phyloP scores from a whole-genome alignment of 2,329 filamentous ascomycete species.

The Claviceps quebecensis region DNA sequence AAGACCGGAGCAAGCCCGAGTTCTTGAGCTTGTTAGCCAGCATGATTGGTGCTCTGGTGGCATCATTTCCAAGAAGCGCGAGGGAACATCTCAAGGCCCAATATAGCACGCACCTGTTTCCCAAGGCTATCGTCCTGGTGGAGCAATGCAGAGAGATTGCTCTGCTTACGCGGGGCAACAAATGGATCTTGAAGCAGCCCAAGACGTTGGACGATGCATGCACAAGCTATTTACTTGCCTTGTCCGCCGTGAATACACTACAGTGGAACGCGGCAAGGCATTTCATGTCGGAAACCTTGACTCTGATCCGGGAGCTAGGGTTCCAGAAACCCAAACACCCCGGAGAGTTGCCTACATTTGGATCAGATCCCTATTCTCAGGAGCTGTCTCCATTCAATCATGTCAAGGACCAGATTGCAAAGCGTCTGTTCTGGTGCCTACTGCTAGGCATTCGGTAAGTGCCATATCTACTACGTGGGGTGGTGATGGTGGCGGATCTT shows the following conservation, averaged over 20 bases:
- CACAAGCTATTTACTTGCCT: constrained; percentile 61
- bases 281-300: constrained; percentile 60
- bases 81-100: constrained; percentile 54
- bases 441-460: constrained; percentile 55
- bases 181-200: constrained; percentile 31
- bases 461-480: background rate
- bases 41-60: constrained; percentile 61
- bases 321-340: constrained; percentile 42
- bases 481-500: too few species aligned
- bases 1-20: constrained; percentile 50
- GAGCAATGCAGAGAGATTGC: constrained; percentile 58
- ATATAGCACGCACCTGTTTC: constrained; percentile 49
- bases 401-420: constrained; percentile 58
- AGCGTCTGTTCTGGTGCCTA: constrained; percentile 74
- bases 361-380: constrained; percentile 23
- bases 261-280: constrained; percentile 53
- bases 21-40: constrained; percentile 60
- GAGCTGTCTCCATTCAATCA: constrained; percentile 45
- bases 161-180: constrained; percentile 48
- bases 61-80: constrained; percentile 61
- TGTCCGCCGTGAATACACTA: constrained; percentile 53
- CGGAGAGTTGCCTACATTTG: constrained; percentile 25
- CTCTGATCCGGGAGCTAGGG: constrained; percentile 52
- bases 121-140: constrained; percentile 54
- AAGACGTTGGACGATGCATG: constrained; percentile 43